Conservation (phyloP, 2,329 filamentous ascomycete genomes). For the Aspergillus japonicus region DNA sequence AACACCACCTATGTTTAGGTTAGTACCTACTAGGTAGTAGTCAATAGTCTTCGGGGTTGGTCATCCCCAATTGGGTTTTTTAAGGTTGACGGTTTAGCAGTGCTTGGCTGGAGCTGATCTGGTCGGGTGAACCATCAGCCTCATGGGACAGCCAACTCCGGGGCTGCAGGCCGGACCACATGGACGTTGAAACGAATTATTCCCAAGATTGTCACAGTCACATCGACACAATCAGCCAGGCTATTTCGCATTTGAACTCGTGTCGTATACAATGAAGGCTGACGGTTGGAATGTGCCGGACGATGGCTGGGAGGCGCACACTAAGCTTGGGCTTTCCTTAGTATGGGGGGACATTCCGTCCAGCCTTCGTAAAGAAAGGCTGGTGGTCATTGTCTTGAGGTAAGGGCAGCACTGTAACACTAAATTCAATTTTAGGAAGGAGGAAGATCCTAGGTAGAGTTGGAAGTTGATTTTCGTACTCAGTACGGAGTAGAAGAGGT, state of each 20-base stretch:
- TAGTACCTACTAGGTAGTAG: no score
- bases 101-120: constrained; percentile 14
- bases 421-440: no score
- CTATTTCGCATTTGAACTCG: neutral
- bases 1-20: neutral
- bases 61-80: neutral
- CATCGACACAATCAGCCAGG: neutral
- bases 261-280: neutral
- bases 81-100: constrained; percentile 6
- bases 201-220: neutral
- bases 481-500: neutral
- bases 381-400: neutral
- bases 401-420: neutral
- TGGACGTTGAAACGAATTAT: constrained; percentile 1
- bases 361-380: neutral
- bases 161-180: constrained; percentile 1
- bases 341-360: neutral
- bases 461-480: no score
- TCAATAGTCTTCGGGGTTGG: constrained; percentile 2
- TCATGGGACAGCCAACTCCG: neutral
- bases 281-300: neutral
- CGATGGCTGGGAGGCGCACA: neutral
- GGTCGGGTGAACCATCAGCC: constrained; percentile 16
- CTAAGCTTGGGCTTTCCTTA: neutral
- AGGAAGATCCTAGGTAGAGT: no score